Conservation (phyloP, 495 filamentous ascomycete species). For the Neurospora tetraspora region DNA sequence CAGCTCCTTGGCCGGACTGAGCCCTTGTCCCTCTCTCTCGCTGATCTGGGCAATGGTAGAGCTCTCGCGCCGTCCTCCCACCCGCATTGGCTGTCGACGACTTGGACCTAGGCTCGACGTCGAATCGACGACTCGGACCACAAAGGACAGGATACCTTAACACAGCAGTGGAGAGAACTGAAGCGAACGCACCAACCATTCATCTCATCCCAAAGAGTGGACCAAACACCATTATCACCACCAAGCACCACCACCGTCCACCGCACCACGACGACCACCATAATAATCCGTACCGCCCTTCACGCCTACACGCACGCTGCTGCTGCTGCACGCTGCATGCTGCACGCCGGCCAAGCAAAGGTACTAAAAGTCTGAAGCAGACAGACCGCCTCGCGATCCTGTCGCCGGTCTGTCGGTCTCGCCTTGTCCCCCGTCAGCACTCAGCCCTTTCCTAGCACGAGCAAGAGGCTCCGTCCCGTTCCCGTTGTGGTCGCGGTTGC, state of each 20-base stretch:
- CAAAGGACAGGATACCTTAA: neutral
- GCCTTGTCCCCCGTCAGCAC: constrained; percentile 4
- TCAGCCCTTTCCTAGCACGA: neutral
- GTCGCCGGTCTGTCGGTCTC: neutral
- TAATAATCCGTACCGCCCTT: neutral
- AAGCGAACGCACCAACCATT: neutral
- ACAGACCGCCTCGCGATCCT: neutral
- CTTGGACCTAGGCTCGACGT: neutral
- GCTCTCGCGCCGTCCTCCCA: constrained; percentile 1
- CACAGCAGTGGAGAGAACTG: neutral
- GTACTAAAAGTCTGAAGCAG: neutral
- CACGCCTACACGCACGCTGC: neutral
- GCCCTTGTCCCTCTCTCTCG: constrained; percentile 7
- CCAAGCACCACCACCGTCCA: neutral
- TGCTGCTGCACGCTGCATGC: neutral
- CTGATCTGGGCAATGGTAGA: neutral
- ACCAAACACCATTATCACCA: constrained; percentile 1
- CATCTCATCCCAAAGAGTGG: neutral
- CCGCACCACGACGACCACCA: neutral
- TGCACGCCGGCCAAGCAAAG: neutral
- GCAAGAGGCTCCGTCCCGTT: neutral
- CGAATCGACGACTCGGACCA: neutral
- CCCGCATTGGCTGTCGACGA: neutral
- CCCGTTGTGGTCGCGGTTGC: neutral
- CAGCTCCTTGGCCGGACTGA: constrained; percentile 47